Conservation (phyloP, 2,329 filamentous ascomycete species). For the Fusarium liriodendri region DNA sequence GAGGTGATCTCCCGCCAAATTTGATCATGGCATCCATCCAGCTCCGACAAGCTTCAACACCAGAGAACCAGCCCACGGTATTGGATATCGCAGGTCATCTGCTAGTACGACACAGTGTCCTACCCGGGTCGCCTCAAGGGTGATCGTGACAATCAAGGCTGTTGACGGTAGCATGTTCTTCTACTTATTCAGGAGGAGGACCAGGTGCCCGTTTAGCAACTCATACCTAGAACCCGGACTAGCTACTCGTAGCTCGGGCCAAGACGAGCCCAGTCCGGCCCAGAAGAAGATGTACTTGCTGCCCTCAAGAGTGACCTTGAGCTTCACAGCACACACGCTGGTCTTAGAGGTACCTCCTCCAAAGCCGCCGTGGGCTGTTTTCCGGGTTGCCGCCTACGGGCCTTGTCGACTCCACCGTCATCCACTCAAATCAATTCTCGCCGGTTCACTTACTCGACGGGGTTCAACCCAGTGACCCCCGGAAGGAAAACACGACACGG, state of each 20-base stretch:
- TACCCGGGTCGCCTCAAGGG: neutral
- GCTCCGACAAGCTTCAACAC: neutral
- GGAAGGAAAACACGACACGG: neutral
- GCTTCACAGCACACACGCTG: constrained; percentile 21
- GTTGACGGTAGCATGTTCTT: neutral
- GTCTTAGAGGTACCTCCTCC: constrained; percentile 15
- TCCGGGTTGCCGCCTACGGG: constrained; percentile 20
- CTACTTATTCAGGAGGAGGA: constrained; percentile 17
- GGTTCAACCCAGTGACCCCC: neutral
- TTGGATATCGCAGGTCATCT: neutral
- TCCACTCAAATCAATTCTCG: constrained; percentile 25
- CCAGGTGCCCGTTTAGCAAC: constrained; percentile 22
- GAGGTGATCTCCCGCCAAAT: constrained; percentile 41
- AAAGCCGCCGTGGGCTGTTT: constrained; percentile 33
- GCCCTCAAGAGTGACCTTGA: constrained; percentile 29
- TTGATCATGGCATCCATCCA: constrained; percentile 21
- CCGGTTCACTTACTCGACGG: constrained; percentile 14
- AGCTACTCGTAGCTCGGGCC: constrained; percentile 33
- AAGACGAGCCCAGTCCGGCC: constrained; percentile 21
- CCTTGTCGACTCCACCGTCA: constrained; percentile 29
- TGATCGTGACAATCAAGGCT: neutral
- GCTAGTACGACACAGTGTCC: neutral
- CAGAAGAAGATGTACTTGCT: constrained; percentile 17
- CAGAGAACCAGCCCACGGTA: neutral
- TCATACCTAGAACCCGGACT: constrained; percentile 26